Conservation (phyloP, 1,284 basidiomycete species). For the Ganoderma sinense region DNA sequence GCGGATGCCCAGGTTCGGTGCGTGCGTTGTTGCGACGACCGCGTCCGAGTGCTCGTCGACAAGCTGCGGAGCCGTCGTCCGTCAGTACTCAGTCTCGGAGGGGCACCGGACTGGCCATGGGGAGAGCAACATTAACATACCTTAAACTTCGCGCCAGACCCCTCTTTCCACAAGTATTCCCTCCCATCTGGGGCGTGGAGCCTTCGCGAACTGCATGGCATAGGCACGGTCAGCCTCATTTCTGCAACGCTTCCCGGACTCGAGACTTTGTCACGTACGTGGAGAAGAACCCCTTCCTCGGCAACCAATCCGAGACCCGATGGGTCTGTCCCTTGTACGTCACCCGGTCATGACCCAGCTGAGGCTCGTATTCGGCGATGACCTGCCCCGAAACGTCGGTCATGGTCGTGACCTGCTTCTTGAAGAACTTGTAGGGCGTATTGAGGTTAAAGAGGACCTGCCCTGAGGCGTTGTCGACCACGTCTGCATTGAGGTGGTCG, state of each 20-base stretch:
- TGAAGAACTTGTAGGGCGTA: slow-evolving; percentile 1
- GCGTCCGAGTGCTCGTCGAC: slow-evolving; percentile 3
- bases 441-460: slow-evolving; percentile 5
- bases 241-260: no score
- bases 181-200: slow-evolving; percentile 2
- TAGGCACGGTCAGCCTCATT: not conserved
- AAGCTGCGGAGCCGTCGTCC: not conserved
- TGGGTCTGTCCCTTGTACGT: slow-evolving; percentile 13
- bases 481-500: not conserved
- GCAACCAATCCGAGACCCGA: slow-evolving; percentile 16
- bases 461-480: slow-evolving; percentile 2
- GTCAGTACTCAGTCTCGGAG: not conserved
- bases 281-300: slow-evolving; percentile 9
- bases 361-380: slow-evolving; percentile 12
- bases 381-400: slow-evolving; percentile 1
- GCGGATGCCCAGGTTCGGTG: not conserved
- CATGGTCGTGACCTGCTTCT: not conserved
- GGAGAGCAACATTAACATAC: not conserved
- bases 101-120: not conserved
- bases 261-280: not conserved
- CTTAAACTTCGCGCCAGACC: not conserved
- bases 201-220: not conserved
- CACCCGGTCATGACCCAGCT: slow-evolving; percentile 12
- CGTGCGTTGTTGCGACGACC: slow-evolving; percentile 4
- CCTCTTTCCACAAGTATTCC: slow-evolving; percentile 11